Evolutionary conservation across 768 basidiomycete species (phyloP).

Genomic region (Hypholoma fasciculare): DNA sequence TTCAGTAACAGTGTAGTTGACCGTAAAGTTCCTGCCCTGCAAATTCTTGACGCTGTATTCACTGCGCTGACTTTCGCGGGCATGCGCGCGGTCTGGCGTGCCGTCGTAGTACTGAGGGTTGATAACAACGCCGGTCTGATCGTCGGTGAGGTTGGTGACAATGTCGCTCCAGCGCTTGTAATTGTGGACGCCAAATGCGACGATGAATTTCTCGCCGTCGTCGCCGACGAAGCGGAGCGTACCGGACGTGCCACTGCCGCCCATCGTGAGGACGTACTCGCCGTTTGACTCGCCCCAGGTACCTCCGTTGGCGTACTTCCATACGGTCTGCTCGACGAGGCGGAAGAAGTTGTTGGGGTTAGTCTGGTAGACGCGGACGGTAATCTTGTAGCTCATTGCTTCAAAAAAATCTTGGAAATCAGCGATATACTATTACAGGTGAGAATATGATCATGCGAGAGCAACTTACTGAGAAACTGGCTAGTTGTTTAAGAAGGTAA

Average conservation of each 20-base stretch:
- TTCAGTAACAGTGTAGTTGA: slow-evolving; percentile 1
- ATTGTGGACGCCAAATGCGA: slow-evolving; percentile 37
- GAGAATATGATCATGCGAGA: too few species aligned
- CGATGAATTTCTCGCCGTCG: slow-evolving; percentile 28
- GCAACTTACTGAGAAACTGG: too few species aligned
- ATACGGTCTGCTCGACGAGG: slow-evolving; percentile 31
- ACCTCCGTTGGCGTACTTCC: slow-evolving; percentile 15
- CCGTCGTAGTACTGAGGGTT: slow-evolving; percentile 26
- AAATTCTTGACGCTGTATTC: not conserved
- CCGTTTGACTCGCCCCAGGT: slow-evolving; percentile 30
- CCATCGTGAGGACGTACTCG: slow-evolving; percentile 22
- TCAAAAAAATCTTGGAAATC: too few species aligned
- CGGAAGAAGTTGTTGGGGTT: slow-evolving; percentile 21
- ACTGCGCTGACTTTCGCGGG: slow-evolving; percentile 2
- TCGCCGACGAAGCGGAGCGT: slow-evolving; percentile 30
- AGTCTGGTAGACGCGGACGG: slow-evolving; percentile 5
- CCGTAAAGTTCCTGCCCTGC: not conserved
- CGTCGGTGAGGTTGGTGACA: slow-evolving; percentile 26
- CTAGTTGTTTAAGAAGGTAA: too few species aligned
- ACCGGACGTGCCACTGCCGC: slow-evolving; percentile 28
- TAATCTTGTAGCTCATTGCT: slow-evolving; percentile 3
- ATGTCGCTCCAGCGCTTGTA: slow-evolving; percentile 39
- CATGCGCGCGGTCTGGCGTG: not conserved
- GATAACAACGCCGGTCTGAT: slow-evolving; percentile 23
- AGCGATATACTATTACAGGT: too few species aligned